Conservation (phyloP, 192 early-diverging fungal genomes). For the Linnemannia elongata region DNA sequence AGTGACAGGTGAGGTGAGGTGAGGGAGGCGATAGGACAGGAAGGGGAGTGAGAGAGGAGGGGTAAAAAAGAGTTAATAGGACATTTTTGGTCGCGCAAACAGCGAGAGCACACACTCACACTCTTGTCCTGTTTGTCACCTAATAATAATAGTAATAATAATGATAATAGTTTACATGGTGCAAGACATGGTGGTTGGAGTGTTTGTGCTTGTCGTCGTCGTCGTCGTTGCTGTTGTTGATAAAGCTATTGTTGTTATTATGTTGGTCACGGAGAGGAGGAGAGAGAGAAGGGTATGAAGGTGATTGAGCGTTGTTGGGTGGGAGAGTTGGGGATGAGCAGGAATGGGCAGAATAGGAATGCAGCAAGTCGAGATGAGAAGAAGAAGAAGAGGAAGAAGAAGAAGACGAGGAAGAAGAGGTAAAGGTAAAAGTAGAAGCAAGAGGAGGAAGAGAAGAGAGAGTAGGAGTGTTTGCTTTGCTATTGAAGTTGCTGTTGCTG, state of each 20-base stretch:
- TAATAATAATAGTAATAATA: no score
- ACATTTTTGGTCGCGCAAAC: background rate
- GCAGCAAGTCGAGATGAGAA: background rate
- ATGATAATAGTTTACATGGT: constrained; percentile 6
- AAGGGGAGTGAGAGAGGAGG: no score
- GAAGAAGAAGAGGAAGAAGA: background rate
- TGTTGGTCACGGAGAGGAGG: background rate
- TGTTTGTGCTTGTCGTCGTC: background rate
- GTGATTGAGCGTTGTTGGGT: background rate
- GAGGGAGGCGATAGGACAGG: no score
- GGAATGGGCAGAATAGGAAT: constrained; percentile 6
- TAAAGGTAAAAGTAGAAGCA: background rate
- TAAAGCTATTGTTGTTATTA: no score
- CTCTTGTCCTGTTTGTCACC: background rate
- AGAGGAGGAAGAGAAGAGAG: background rate
- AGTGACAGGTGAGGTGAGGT: no score
- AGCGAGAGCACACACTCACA: background rate
- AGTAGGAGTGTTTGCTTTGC: background rate
- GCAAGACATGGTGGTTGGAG: constrained; percentile 12
- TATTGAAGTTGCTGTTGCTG: background rate
- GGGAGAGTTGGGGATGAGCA: background rate
- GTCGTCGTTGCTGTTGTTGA: no score
- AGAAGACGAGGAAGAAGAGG: background rate
- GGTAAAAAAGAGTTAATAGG: background rate
- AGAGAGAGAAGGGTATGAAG: background rate